Evolutionary conservation across 2,329 filamentous ascomycete species (phyloP).

Genomic region (Colletotrichum tofieldiae): DNA sequence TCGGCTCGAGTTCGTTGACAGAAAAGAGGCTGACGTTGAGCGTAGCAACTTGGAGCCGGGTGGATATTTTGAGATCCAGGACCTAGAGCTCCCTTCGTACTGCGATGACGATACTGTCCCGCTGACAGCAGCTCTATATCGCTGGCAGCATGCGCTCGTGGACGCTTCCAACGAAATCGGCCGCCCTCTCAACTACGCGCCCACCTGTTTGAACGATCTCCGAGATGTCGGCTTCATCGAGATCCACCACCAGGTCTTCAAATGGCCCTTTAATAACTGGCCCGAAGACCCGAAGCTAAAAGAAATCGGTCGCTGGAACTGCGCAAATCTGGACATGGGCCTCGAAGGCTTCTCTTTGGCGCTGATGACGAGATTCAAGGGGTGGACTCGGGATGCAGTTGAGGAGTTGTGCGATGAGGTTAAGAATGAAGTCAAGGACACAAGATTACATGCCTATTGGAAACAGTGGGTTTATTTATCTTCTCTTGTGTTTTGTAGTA

Average conservation of each 20-base stretch:
- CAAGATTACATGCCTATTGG: conserved; percentile 48
- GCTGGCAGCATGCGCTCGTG: conserved; percentile 51
- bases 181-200: conserved; percentile 49
- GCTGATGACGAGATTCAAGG: conserved; percentile 54
- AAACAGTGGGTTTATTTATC: conserved; percentile 11
- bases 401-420: conserved; percentile 45
- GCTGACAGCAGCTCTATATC: conserved; percentile 48
- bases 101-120: conserved; percentile 52
- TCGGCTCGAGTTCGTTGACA: neutral
- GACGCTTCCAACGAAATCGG: conserved; percentile 50
- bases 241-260: conserved; percentile 8
- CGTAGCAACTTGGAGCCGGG: conserved; percentile 48
- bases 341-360: conserved; percentile 55
- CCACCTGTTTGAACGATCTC: conserved; percentile 46
- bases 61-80: conserved; percentile 54
- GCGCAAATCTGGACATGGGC: conserved; percentile 51
- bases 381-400: conserved; percentile 53
- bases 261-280: conserved; percentile 44
- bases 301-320: conserved; percentile 42
- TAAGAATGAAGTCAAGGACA: conserved; percentile 46
- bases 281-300: conserved; percentile 42
- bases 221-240: conserved; percentile 23
- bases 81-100: conserved; percentile 48
- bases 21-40: neutral
- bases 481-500: neutral